These are phyloP conservation scores for Auricularia auricula-judae DNA, from an alignment of 768 basidiomycete genomes.

Conservation along the genomic window DNA sequence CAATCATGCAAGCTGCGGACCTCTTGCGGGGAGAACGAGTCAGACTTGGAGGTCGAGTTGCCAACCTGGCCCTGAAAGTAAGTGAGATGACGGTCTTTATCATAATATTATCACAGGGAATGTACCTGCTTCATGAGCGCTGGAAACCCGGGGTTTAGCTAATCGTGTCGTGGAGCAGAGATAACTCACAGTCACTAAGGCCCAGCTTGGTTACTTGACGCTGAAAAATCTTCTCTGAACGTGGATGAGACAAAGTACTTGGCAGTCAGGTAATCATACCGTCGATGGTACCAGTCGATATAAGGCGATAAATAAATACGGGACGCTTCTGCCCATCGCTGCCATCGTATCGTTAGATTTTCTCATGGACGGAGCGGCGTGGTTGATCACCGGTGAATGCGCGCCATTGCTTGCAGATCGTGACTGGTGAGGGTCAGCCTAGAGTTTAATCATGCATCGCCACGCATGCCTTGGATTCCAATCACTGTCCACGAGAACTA, in stretches of 20 bases:
- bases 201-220: conserved; percentile 92
- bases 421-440: conserved; percentile 36
- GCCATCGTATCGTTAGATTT: not conserved
- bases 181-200: conserved; percentile 65
- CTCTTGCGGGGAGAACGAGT: conserved; percentile 81
- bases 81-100: conserved; percentile 5
- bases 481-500: conserved; percentile 81
- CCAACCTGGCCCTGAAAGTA: conserved; percentile 15
- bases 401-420: conserved; percentile 94
- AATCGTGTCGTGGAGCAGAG: conserved; percentile 12
- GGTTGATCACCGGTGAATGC: conserved; percentile 68
- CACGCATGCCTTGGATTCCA: conserved; percentile 75
- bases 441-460: conserved; percentile 1
- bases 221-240: conserved; percentile 79
- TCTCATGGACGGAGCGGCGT: not conserved
- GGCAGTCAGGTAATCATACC: conserved; percentile 27
- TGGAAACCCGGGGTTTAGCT: conserved; percentile 15
- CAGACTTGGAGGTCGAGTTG: conserved; percentile 51
- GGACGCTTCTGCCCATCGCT: conserved; percentile 92
- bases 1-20: conserved; percentile 30
- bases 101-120: not conserved
- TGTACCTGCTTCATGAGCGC: conserved; percentile 63
- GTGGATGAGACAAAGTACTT: not conserved
- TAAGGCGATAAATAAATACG: conserved; percentile 80
- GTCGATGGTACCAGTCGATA: conserved; percentile 86